These are phyloP conservation scores for Fusarium camptoceras DNA, from an alignment of 2,329 filamentous ascomycete genomes.

Conservation along the genomic window DNA sequence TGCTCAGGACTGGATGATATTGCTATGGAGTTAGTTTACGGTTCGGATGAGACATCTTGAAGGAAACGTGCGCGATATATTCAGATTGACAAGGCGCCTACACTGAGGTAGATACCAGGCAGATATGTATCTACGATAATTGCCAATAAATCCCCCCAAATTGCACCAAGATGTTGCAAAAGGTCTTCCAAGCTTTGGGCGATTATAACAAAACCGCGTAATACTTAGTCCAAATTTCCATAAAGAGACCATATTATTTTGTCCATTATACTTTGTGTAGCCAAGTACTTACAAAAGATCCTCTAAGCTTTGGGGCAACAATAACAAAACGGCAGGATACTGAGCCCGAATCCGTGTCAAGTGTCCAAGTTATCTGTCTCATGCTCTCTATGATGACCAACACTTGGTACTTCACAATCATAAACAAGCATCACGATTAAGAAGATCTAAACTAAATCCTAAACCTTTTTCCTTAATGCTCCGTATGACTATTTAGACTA, in stretches of 20 bases:
- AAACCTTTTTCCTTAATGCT: slow-evolving; percentile 11
- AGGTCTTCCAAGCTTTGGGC: neutral
- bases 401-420: too few relatives aligned
- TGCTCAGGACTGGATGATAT: neutral
- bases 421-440: neutral
- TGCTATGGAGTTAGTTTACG: neutral
- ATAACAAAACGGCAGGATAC: too few relatives aligned
- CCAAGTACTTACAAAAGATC: neutral
- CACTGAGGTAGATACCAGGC: neutral
- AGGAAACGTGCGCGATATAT: neutral
- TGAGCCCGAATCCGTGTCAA: too few relatives aligned
- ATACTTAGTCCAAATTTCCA: neutral
- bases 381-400: too few relatives aligned
- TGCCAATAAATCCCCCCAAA: slow-evolving; percentile 2
- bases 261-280: neutral
- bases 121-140: neutral
- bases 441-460: neutral
- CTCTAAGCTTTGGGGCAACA: neutral
- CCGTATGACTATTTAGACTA: slow-evolving; percentile 42
- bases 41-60: neutral
- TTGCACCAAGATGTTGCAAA: neutral
- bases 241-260: neutral
- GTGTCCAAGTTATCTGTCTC: too few relatives aligned
- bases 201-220: neutral
- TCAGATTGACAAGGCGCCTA: slow-evolving; percentile 9